phyloP scores from a whole-genome alignment of 140 eudicot species.

The Cichorium intybus region DNA sequence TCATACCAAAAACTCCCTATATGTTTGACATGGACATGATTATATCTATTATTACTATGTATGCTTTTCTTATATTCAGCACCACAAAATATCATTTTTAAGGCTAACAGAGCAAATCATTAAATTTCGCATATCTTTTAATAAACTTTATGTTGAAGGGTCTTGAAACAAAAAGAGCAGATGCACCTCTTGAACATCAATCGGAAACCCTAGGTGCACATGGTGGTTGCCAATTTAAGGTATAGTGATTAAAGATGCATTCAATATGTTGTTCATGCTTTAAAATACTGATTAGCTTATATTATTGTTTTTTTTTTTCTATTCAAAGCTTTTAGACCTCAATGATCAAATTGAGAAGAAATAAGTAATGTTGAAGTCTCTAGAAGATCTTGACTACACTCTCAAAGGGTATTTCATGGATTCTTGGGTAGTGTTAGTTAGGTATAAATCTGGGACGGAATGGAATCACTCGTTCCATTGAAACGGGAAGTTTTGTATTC shows the following conservation, averaged over 20 bases:
- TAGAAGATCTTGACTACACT: slow-evolving; percentile 64
- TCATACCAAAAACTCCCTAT: too few relatives aligned
- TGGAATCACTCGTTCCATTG: neutral
- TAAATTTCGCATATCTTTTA: slow-evolving; percentile 19
- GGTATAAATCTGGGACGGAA: neutral
- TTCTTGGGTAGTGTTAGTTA: neutral
- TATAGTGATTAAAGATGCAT: slow-evolving; percentile 1
- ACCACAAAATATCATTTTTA: neutral
- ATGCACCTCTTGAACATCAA: slow-evolving; percentile 26
- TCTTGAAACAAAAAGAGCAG: slow-evolving; percentile 30
- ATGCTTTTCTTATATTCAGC: slow-evolving; percentile 8
- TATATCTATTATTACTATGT: neutral
- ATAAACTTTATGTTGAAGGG: slow-evolving; percentile 39
- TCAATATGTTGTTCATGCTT: neutral
- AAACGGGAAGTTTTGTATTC: too few relatives aligned
- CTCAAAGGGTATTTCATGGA: slow-evolving; percentile 47
- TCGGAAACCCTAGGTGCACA: slow-evolving; percentile 20
- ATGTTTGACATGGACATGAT: slow-evolving; percentile 9
- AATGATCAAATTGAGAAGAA: slow-evolving; percentile 55
- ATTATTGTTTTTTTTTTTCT: neutral
- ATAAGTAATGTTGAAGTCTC: slow-evolving; percentile 45
- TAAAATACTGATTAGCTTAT: slow-evolving; percentile 5
- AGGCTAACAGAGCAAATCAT: slow-evolving; percentile 5
- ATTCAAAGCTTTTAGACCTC: slow-evolving; percentile 54
- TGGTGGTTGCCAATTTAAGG: slow-evolving; percentile 52